Conservation (phyloP, 2,329 filamentous ascomycete genomes). For the Venturia effusa region DNA sequence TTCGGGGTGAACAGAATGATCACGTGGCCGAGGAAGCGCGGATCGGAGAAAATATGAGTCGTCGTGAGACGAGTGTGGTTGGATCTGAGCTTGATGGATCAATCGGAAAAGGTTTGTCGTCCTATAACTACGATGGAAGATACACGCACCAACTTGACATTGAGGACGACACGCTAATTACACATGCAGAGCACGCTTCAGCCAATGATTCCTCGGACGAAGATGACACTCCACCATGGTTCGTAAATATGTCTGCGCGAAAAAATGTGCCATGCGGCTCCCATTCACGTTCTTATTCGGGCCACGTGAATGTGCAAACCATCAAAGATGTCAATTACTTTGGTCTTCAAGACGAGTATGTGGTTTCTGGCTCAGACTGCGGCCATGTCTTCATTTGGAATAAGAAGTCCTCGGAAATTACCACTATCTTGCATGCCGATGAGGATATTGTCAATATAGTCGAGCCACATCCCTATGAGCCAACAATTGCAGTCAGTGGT, state of each 20-base stretch:
- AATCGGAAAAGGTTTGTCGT: not conserved
- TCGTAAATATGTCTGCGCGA: conserved; percentile 31
- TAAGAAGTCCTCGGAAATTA: conserved; percentile 46
- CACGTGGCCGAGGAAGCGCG: not conserved
- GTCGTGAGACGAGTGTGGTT: not conserved
- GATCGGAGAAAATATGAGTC: not conserved
- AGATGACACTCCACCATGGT: conserved; percentile 13
- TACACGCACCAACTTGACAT: not conserved
- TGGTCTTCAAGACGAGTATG: conserved; percentile 55
- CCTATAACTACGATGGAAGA: not conserved
- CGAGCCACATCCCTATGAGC: conserved; percentile 54
- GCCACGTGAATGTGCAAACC: conserved; percentile 56
- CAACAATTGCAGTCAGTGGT: conserved; percentile 53
- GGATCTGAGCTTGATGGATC: not conserved
- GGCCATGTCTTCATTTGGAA: conserved; percentile 63
- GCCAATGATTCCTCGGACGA: conserved; percentile 19
- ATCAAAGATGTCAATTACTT: conserved; percentile 63
- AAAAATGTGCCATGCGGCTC: conserved; percentile 42
- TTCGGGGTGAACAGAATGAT: conserved; percentile 37
- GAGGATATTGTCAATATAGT: conserved; percentile 58
- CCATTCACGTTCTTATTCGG: conserved; percentile 47
- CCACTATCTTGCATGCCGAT: conserved; percentile 57
- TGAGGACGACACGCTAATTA: not conserved
- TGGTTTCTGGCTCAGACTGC: conserved; percentile 55
- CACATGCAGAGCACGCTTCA: not conserved